These are phyloP conservation scores for Sphaerulina musiva DNA, from an alignment of 2,329 filamentous ascomycete species.

Conservation along the genomic window DNA sequence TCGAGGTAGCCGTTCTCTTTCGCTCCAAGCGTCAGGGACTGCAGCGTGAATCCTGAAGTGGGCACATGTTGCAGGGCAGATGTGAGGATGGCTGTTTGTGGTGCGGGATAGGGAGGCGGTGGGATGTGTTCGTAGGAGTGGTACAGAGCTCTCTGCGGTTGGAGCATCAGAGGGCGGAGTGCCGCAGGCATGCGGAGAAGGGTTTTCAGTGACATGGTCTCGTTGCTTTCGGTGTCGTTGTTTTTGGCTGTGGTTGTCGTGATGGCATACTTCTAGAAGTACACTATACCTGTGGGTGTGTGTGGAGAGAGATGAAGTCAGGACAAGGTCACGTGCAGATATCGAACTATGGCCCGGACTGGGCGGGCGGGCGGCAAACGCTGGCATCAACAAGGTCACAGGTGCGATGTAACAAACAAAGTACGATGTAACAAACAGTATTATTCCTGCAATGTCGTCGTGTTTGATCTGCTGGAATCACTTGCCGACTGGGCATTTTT, in stretches of 20 bases:
- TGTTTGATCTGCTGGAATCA: not conserved
- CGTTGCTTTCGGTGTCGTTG: not conserved
- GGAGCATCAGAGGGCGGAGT: conserved; percentile 26
- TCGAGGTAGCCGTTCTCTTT: conserved; percentile 80
- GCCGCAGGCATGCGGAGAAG: conserved; percentile 24
- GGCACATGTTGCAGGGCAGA: conserved; percentile 76
- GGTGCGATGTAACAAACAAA: no score
- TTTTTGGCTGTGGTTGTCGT: not conserved
- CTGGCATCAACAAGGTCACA: no score
- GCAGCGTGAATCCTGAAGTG: conserved; percentile 69
- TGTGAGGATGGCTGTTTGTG: conserved; percentile 70
- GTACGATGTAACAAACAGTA: not conserved
- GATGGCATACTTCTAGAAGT: no score
- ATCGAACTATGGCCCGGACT: not conserved
- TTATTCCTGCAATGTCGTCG: not conserved
- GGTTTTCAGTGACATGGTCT: conserved; percentile 21
- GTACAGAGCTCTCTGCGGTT: conserved; percentile 42
- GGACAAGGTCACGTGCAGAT: not conserved
- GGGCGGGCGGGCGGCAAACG: no score
- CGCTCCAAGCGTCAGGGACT: conserved; percentile 68
- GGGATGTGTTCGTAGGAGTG: conserved; percentile 67
- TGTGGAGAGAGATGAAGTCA: not conserved
- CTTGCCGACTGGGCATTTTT: not conserved
- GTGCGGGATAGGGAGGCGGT: conserved; percentile 57
- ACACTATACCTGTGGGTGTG: no score